Evolutionary conservation across 306 rosid species (phyloP).

Genomic region (Quercus dentata): DNA sequence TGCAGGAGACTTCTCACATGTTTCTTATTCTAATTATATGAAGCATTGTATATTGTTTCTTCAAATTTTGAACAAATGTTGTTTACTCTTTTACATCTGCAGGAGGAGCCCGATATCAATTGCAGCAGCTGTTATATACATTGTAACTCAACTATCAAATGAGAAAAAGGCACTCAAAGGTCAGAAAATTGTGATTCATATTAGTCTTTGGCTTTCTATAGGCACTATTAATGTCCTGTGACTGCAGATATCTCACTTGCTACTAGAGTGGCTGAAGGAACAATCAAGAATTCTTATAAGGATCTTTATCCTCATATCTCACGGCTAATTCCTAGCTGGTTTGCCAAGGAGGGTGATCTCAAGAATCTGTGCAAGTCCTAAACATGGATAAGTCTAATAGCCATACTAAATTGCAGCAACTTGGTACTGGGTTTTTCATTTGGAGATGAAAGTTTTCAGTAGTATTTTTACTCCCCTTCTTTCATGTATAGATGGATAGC

Average conservation of each 20-base stretch:
- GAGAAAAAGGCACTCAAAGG: conserved; percentile 92
- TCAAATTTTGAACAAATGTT: not conserved
- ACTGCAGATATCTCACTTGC: conserved; percentile 81
- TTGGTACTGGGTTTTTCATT: no score
- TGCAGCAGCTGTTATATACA: conserved; percentile 91
- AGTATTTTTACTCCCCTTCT: no score
- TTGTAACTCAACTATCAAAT: conserved; percentile 83
- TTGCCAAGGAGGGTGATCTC: conserved; percentile 78
- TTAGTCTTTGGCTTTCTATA: not conserved
- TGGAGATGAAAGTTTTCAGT: no score
- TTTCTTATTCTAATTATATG: no score
- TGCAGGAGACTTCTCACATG: no score
- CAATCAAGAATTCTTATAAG: conserved; percentile 86
- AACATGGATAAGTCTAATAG: conserved; percentile 28
- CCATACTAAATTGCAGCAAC: not conserved
- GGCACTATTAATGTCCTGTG: not conserved
- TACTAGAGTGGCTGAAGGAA: conserved; percentile 95
- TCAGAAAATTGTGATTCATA: conserved; percentile 16
- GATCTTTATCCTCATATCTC: conserved; percentile 84
- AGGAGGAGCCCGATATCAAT: conserved; percentile 98
- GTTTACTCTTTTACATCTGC: not conserved
- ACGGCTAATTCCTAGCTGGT: conserved; percentile 85
- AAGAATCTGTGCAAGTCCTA: conserved; percentile 85
- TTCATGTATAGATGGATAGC: no score
- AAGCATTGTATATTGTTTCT: no score